These are phyloP conservation scores for Barnettozyma pratensis DNA, from an alignment of 805 yeast species.

Conservation along the genomic window DNA sequence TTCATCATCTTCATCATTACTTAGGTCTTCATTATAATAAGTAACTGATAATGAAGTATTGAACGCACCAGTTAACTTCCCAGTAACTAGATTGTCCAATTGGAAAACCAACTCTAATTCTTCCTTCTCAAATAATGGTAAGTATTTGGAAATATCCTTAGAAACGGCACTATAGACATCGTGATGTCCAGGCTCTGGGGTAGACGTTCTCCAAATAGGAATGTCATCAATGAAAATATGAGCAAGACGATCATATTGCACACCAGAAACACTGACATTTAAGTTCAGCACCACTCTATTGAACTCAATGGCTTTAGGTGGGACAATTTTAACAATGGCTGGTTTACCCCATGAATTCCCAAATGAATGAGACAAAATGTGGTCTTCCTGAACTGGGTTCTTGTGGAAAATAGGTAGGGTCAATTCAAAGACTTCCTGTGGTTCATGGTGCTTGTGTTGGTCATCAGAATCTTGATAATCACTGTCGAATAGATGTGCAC, in stretches of 20 bases:
- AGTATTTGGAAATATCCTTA: conserved; percentile 62
- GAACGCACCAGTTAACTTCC: conserved; percentile 56
- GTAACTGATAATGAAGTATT: conserved; percentile 44
- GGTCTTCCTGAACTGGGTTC: conserved; percentile 32
- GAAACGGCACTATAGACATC: conserved; percentile 42
- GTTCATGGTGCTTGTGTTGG: neutral
- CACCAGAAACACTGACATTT: conserved; percentile 48
- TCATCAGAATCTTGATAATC: neutral
- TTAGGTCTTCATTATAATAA: conserved; percentile 37
- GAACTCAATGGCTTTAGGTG: conserved; percentile 37
- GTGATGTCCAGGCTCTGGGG: conserved; percentile 67
- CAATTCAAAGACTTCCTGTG: conserved; percentile 21
- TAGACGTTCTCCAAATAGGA: conserved; percentile 80
- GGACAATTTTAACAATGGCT: conserved; percentile 39
- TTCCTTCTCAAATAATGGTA: conserved; percentile 39
- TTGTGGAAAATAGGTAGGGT: conserved; percentile 18
- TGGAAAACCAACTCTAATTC: conserved; percentile 45
- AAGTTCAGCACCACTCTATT: conserved; percentile 50
- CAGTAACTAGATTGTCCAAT: conserved; percentile 57
- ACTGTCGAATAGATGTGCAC: neutral
- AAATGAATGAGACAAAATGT: conserved; percentile 42
- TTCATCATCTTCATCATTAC: conserved; percentile 13
- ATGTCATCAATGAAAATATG: conserved; percentile 57
- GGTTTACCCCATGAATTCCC: conserved; percentile 62
- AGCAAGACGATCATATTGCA: conserved; percentile 62